Base-by-base conservation (phyloP, 2,329 filamentous ascomycete species). In the Cladosporium austrohemisphaericum region DNA sequence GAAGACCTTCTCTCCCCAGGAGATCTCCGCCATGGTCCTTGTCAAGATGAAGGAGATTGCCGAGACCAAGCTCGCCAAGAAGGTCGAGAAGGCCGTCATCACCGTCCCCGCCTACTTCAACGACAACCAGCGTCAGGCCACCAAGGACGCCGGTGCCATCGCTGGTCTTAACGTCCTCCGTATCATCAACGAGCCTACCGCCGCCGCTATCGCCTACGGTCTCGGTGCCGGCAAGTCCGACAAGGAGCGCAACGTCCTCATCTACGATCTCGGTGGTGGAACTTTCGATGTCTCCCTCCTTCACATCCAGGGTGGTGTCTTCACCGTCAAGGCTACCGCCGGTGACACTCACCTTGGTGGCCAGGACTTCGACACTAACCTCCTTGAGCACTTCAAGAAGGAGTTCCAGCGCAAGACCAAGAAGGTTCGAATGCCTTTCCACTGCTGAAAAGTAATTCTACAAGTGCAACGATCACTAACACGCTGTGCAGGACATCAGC, bases 1-100 rank as follows among this genome's bases (percentile, higher is more conserved):
- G 71, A 96, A 97, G 86, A 84, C 79, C 58, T 98, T 98, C 83
- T 94, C 91, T 44, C 88, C 93, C 55, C 92, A 98, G 79, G 93
- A 98, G 77, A 93, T 98, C 75, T 98, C 93, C 57, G 88, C 93
- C 71, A 98, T 98, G 93, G 88, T 98, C 62, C 83, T 98, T 63
- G 85, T 82, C 77, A 98, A 98, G 92, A 96, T 97, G 92, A 95
- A 95, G 83, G 93, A 98, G 77, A 90, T 96, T 71, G 93, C 93
- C 67, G 93, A 98, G 81, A 81, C 80, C 74, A 97, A 98, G 83
- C 84, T 98, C 65, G 93, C 90, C 75, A 95, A 94, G 86, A 95
- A 93, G 80, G 91, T 97, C 67, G 85, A 93, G 77, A 97, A 97
- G 84, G 93, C 93, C 59, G 93, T 98, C 72, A 91, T 98, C 74